A percentile compares a stretch with the other conserved stretches of the same genome.
Evolutionary conservation across 192 early-diverging fungal species (phyloP).

Genomic region (Mortierella alpina): DNA sequence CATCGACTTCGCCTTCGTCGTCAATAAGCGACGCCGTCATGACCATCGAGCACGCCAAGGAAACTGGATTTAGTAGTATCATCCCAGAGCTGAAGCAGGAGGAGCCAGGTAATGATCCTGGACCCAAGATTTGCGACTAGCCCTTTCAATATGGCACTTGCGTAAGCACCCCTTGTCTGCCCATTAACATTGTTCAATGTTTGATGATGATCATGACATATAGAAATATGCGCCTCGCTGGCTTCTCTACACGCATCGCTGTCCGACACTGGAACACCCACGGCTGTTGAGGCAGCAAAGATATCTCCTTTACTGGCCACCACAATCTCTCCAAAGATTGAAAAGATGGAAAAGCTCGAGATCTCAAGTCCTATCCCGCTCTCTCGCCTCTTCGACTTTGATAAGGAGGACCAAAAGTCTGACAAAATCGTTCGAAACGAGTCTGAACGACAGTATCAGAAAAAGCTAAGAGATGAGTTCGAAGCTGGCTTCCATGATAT

Average conservation of each 20-base stretch:
- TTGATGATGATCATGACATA: neutral
- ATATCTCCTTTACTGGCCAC: neutral
- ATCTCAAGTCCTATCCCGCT: slow-evolving; percentile 42
- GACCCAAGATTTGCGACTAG: neutral
- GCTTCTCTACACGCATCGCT: slow-evolving; percentile 25
- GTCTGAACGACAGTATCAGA: slow-evolving; percentile 35
- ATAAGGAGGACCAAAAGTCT: slow-evolving; percentile 39
- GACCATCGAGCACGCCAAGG: slow-evolving; percentile 40
- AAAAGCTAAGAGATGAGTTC: slow-evolving; percentile 45
- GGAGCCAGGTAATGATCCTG: slow-evolving; percentile 33
- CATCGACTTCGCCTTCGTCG: slow-evolving; percentile 44
- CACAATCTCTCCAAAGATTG: slow-evolving; percentile 23
- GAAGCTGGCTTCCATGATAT: slow-evolving; percentile 45
- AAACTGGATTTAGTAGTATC: slow-evolving; percentile 34
- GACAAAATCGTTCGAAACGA: slow-evolving; percentile 39
- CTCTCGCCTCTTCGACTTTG: slow-evolving; percentile 49
- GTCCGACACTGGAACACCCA: slow-evolving; percentile 16
- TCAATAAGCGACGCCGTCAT: slow-evolving; percentile 42
- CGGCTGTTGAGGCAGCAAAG: neutral
- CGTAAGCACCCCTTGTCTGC: neutral
- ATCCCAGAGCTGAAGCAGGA: slow-evolving; percentile 41
- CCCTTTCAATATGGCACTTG: neutral
- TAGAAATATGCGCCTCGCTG: slow-evolving; percentile 43
- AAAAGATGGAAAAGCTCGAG: slow-evolving; percentile 30
- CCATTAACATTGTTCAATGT: neutral